Evolutionary conservation across 352 stramenopile species (phyloP), one percentile per base, ranked within the genome.

Genomic region (Saprolegnia parasitica): DNA sequence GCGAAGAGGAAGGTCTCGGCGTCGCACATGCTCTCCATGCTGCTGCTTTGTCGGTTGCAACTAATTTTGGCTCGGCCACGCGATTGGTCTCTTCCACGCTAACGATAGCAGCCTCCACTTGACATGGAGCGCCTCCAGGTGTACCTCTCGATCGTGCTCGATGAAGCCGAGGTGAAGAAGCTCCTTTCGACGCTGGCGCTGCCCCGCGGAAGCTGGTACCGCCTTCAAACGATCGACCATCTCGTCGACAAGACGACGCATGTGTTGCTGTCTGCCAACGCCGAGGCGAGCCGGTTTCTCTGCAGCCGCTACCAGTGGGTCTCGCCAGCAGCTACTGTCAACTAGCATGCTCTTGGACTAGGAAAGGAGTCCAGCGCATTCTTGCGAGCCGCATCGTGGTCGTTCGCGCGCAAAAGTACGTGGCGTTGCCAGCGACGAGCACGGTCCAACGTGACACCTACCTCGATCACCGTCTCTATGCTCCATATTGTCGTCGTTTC

Each of bases 371-470:
- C 16, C 3, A 40, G 24, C 52, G 16, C 35, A 60, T 60, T 11
- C 1, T 60, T 60, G 52, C 52, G 3, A 40, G 52, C 9, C 52
- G 20, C 11, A n/a, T 60, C 11, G 52, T 60, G 11, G 35, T 60
- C 35, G 4, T 60, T 26, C 52, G 52, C 11, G 52, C 52, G 13
- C 52, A 60, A 60, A 60, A 60, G 52, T 60, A 26, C 52, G 52
- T 60, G 24, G 52, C 35, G 8, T 9, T 60, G n/a, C 52, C 52
- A 24, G 11, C 52, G 11, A 42, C 24, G 11, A 13, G 52, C 35
- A 16, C 52, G 23, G 13, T 60, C 3, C 24, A 2, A n/a, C 35
- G 11, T 10, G 52, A 35, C 13, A 60, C 3, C 20, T 60, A 60
- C 52, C 24, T 60, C 35, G 35, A 60, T 24, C 52, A 9, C 11